A percentile compares a stretch with the other conserved stretches of the same genome.
These are phyloP conservation scores for Euptelea pleiosperma DNA, from an alignment of 164 flowering plant genomes.

Conservation along the genomic window DNA sequence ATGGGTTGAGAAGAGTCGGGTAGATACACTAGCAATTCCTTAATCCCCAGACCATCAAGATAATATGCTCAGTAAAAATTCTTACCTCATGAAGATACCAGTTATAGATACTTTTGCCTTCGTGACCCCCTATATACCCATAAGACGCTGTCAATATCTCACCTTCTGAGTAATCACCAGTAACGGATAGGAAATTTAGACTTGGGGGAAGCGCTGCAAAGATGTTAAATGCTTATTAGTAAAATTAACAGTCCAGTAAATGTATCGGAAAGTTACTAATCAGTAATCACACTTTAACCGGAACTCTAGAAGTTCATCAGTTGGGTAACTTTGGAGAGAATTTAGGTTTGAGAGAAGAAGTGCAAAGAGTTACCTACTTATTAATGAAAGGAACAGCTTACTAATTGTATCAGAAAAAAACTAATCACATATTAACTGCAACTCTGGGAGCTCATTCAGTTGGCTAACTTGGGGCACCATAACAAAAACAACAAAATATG, in stretches of 20 bases:
- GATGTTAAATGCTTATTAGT: not conserved
- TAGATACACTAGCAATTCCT: too few species aligned
- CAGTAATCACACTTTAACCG: too few species aligned
- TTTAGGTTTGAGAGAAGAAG: not conserved
- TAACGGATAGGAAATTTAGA: constrained; percentile 81
- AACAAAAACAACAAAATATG: too few species aligned
- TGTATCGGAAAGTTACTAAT: not conserved
- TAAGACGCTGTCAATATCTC: constrained; percentile 91
- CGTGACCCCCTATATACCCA: constrained; percentile 97
- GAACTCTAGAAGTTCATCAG: not conserved
- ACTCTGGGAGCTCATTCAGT: not conserved
- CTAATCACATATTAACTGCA: not conserved
- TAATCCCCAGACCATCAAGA: not conserved
- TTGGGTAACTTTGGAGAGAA: not conserved
- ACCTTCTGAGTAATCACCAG: constrained; percentile 86
- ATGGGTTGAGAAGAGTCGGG: too few species aligned
- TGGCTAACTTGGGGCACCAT: not conserved
- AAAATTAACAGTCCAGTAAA: not conserved
- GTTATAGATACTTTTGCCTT: constrained; percentile 82
- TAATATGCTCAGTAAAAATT: not conserved
- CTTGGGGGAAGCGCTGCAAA: constrained; percentile 93
- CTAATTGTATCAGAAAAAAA: not conserved
- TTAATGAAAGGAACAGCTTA: not conserved
- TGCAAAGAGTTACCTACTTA: not conserved
- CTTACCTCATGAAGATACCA: constrained; percentile 96